Base-by-base conservation (phyloP, 2,329 filamentous ascomycete species). In the Sporothrix globosa region DNA sequence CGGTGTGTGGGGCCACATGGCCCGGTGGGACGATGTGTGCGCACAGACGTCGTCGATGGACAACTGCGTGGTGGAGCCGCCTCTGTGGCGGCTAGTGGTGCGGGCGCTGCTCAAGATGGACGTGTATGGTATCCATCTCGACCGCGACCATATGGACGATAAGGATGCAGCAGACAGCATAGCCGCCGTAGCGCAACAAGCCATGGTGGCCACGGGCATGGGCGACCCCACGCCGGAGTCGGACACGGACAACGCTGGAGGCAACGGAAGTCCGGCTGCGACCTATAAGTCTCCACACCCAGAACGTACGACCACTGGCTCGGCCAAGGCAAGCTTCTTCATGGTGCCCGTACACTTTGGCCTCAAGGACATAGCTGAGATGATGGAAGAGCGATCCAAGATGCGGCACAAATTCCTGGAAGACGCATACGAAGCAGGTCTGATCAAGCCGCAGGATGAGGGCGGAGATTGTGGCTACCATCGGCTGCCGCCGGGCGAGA, bases 81-180 rank as follows among this genome's bases (percentile, higher is more conserved):
- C 80, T 4, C 77, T 83, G 73, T 90, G 88, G 87, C 80, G 86
- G 48, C 79, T 81, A 9, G 81, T 82, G 1, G 82, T 88, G 53
- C 81, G 87, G 17, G 84, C 84, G 1, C 78, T 90, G 70, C 78
- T 90, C 21, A 83, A 83, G 71, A 74, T 85, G 14, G 87, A 90
- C 74, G 83, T 90, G 9, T 88, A 89, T 75, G 87, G 87, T 0
- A 75, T 86, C 39, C 75, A 77, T 14, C 74, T 69, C 2, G 71
- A 69, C 53, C 50, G 50, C 13, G 24, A 44, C 3, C 17, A 58
- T 17, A 52, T 50, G 6, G 53, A 53, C 34, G 24, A 34, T 7
- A 27, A 48, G 5, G 66, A 17, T 4, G 58, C 58, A 6, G 39
- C 9, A 10, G 41, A 30, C 17, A 39, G 13, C 13, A 46, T 30